These are phyloP conservation scores for Trichoderma harzianum DNA, from an alignment of 2,329 filamentous ascomycete species.

Conservation along the genomic window DNA sequence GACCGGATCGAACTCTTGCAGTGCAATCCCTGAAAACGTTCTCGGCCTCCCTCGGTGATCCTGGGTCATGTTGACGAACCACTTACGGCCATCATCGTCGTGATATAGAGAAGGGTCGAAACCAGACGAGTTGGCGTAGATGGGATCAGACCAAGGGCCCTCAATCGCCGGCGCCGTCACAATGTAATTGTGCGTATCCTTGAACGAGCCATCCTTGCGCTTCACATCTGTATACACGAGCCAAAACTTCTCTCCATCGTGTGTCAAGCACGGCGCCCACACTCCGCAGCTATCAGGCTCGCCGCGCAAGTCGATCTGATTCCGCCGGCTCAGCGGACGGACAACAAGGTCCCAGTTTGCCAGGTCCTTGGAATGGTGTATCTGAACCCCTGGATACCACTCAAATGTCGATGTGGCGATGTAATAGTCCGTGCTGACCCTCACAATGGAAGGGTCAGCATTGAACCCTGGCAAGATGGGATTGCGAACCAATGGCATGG, in stretches of 20 bases:
- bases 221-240: slow-evolving; percentile 65
- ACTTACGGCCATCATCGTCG: slow-evolving; percentile 54
- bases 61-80: slow-evolving; percentile 56
- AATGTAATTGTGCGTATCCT: slow-evolving; percentile 63
- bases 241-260: slow-evolving; percentile 59
- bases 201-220: slow-evolving; percentile 64
- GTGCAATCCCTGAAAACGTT: slow-evolving; percentile 53
- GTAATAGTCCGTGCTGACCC: slow-evolving; percentile 52
- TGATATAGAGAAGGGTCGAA: slow-evolving; percentile 62
- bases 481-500: slow-evolving; percentile 49
- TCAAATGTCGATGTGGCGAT: slow-evolving; percentile 56
- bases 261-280: slow-evolving; percentile 63
- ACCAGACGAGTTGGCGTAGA: slow-evolving; percentile 58
- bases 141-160: slow-evolving; percentile 60
- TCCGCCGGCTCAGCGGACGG: slow-evolving; percentile 47
- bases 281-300: slow-evolving; percentile 58
- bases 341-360: slow-evolving; percentile 49
- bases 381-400: slow-evolving; percentile 54
- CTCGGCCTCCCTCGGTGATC: slow-evolving; percentile 50
- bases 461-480: slow-evolving; percentile 57
- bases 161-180: slow-evolving; percentile 51
- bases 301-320: slow-evolving; percentile 56
- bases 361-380: slow-evolving; percentile 51
- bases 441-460: slow-evolving; percentile 51
- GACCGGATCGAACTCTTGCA: slow-evolving; percentile 55